Conservation (phyloP, 345 rosid genomes). For the Citrus sp. region DNA sequence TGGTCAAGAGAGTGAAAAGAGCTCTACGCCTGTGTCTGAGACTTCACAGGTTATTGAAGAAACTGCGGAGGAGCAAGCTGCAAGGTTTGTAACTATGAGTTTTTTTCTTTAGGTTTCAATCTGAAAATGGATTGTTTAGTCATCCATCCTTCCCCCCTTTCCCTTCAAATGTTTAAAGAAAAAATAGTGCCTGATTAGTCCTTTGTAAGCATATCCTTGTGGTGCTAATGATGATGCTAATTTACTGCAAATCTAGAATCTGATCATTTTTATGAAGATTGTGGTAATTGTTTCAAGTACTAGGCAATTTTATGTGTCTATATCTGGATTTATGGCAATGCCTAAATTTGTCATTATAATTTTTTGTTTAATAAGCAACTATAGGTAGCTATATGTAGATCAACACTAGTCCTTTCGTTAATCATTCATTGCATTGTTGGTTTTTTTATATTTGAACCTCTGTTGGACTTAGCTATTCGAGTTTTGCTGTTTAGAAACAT, state of each 20-base stretch:
- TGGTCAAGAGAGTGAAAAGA: conserved; percentile 60
- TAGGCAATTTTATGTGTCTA: not conserved
- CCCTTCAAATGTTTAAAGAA: not conserved
- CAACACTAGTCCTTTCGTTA: not conserved
- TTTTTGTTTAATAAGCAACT: not conserved
- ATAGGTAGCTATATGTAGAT: not conserved
- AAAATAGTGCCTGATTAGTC: not conserved
- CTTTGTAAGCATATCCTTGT: too few species aligned
- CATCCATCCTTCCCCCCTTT: not conserved
- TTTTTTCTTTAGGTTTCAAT: conserved; percentile 6
- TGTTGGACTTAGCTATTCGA: not conserved
- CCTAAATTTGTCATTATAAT: not conserved
- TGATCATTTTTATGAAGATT: too few species aligned
- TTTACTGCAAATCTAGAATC: too few species aligned
- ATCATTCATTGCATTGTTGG: not conserved
- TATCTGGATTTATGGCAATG: not conserved
- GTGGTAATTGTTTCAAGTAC: not conserved
- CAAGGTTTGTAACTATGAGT: conserved; percentile 44
- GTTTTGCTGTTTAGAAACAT: not conserved
- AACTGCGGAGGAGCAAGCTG: conserved; percentile 45
- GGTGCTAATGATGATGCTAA: too few species aligned
- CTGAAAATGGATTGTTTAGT: not conserved
- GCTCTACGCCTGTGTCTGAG: conserved; percentile 60
- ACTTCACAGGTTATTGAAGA: conserved; percentile 58
- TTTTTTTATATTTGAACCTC: not conserved